phyloP scores from a whole-genome alignment of 1,139 yeast genomes.

The Hemisphaericaspora xylanilytica region DNA sequence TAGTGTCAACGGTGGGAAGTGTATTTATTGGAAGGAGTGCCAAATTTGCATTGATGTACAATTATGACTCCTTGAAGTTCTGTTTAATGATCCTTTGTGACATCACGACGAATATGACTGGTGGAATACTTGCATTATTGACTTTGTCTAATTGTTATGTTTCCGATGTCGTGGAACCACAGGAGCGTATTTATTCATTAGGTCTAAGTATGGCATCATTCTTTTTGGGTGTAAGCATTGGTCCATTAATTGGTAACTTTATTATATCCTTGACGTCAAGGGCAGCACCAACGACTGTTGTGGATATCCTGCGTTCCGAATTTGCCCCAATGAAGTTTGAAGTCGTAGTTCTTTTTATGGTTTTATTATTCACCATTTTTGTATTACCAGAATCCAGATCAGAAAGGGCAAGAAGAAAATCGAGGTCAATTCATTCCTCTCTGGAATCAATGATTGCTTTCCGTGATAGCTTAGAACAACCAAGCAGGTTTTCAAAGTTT shows the following conservation, averaged over 20 bases:
- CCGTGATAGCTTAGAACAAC: constrained; percentile 2
- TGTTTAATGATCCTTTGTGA: constrained; percentile 34
- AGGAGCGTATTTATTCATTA: constrained; percentile 51
- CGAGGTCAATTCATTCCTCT: constrained; percentile 40
- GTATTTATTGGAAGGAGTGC: constrained; percentile 26
- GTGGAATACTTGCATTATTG: constrained; percentile 50
- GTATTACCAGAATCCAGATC: constrained; percentile 61
- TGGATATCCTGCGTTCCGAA: constrained; percentile 19
- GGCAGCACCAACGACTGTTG: constrained; percentile 4
- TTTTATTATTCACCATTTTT: constrained; percentile 29
- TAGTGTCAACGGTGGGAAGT: constrained; percentile 33
- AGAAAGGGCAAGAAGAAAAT: constrained; percentile 41
- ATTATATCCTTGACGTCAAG: constrained; percentile 19
- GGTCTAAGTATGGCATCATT: constrained; percentile 58
- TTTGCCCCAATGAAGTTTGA: constrained; percentile 33
- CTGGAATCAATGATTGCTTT: constrained; percentile 10
- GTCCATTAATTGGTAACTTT: constrained; percentile 60
- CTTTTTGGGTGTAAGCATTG: constrained; percentile 60
- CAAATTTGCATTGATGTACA: constrained; percentile 29
- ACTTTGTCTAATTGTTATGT: constrained; percentile 61
- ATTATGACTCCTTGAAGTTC: constrained; percentile 30
- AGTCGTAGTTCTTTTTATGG: constrained; percentile 22
- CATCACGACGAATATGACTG: constrained; percentile 49
- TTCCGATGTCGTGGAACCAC: constrained; percentile 60
- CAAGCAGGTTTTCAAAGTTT: constrained; percentile 3